Conservation (phyloP, 2,329 filamentous ascomycete species). For the Penicillium sp. region DNA sequence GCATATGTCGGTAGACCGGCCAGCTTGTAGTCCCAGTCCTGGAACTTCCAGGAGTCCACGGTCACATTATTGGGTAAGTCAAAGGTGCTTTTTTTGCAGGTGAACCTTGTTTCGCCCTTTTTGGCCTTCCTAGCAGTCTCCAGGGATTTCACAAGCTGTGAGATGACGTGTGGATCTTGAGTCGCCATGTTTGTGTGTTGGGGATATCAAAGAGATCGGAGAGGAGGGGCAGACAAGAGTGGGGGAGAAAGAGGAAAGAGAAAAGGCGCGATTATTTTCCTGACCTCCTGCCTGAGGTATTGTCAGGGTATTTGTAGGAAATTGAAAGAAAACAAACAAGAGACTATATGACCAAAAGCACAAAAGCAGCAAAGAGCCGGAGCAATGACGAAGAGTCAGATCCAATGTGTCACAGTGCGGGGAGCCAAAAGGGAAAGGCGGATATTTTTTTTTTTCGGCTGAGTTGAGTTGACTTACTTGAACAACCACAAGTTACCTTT, state of each 20-base stretch:
- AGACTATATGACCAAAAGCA: neutral
- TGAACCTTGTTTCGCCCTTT: constrained; percentile 59
- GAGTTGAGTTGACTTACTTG: neutral
- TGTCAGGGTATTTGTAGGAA: neutral
- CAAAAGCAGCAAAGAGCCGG: neutral
- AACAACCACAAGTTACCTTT: neutral
- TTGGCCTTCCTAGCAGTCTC: constrained; percentile 51
- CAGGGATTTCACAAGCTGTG: constrained; percentile 64
- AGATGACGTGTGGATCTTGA: constrained; percentile 69
- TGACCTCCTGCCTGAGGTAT: neutral
- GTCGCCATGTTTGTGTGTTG: constrained; percentile 15
- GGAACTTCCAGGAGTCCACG: constrained; percentile 89
- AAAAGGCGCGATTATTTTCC: neutral
- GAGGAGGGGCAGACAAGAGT: constrained; percentile 2
- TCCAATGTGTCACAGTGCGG: constrained; percentile 21
- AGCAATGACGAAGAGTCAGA: neutral
- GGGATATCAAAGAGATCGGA: neutral
- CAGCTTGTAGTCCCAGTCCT: constrained; percentile 95
- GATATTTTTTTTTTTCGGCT: constrained; percentile 7
- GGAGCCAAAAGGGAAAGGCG: constrained; percentile 25
- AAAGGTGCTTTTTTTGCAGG: constrained; percentile 79
- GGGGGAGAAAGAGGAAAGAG: neutral
- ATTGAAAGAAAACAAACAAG: neutral
- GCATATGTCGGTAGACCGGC: constrained; percentile 84
- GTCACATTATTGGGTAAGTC: constrained; percentile 62